Evolutionary conservation across 1,139 yeast species (phyloP).

Genomic region (Pichia sp.): DNA sequence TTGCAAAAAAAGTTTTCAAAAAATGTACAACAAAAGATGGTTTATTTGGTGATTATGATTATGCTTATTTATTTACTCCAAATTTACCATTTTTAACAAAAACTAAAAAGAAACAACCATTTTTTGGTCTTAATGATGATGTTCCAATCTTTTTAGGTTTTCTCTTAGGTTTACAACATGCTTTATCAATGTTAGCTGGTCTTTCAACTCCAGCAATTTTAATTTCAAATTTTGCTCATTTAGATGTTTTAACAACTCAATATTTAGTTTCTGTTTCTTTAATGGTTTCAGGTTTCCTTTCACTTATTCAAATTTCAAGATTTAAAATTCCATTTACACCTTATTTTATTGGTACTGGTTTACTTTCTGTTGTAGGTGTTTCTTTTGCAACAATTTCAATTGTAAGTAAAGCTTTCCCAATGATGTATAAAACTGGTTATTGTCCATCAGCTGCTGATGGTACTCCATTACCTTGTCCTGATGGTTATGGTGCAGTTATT

Average conservation of each 20-base stretch:
- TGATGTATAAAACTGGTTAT: constrained; percentile 68
- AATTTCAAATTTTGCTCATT: constrained; percentile 55
- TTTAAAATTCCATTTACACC: constrained; percentile 67
- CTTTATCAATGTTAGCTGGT: constrained; percentile 88
- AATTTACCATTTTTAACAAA: constrained; percentile 58
- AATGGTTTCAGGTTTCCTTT: constrained; percentile 68
- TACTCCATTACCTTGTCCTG: constrained; percentile 70
- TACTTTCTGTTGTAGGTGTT: constrained; percentile 83
- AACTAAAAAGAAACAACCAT: constrained; percentile 54
- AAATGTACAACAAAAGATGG: constrained; percentile 62
- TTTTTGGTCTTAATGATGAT: constrained; percentile 70
- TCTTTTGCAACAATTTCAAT: constrained; percentile 83
- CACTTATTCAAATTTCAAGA: constrained; percentile 73
- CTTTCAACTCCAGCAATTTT: constrained; percentile 80
- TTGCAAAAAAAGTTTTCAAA: constrained; percentile 6
- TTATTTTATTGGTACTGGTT: constrained; percentile 78
- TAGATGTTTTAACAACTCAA: constrained; percentile 44
- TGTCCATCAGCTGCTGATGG: constrained; percentile 62
- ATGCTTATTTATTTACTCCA: constrained; percentile 70
- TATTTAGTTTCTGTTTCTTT: constrained; percentile 75
- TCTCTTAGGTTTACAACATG: constrained; percentile 77
- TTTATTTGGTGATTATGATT: constrained; percentile 76
- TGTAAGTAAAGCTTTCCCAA: constrained; percentile 66
- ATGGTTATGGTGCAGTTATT: constrained; percentile 80
- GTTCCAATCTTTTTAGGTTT: constrained; percentile 75